Evolutionary conservation across 345 rosid genomes (phyloP).

Genomic region (Aethionema arabicum): DNA sequence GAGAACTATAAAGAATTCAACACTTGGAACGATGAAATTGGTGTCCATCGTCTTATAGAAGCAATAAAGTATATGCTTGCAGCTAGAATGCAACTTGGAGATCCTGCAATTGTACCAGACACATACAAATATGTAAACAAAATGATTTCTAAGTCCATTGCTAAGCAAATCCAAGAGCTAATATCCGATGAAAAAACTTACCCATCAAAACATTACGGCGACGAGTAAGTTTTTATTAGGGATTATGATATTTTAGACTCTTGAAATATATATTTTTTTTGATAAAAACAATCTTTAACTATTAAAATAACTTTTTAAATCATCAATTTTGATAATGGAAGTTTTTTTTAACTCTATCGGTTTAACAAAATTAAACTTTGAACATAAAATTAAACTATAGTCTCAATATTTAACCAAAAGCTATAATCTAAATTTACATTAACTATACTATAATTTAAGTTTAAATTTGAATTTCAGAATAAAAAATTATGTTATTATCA

Average conservation of each 20-base stretch:
- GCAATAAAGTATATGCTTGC: constrained; percentile 87
- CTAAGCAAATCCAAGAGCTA: constrained; percentile 45
- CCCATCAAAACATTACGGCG: constrained; percentile 67
- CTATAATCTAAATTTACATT: too few species aligned
- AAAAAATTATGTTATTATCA: too few species aligned
- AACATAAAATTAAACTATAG: too few species aligned
- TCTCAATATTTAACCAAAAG: too few species aligned
- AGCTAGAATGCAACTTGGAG: constrained; percentile 74
- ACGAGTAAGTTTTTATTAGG: constrained; percentile 42
- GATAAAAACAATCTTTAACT: too few species aligned
- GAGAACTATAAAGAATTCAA: constrained; percentile 47
- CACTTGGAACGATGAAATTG: constrained; percentile 50
- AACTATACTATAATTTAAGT: too few species aligned
- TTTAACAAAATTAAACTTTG: too few species aligned
- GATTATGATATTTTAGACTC: constrained; percentile 47
- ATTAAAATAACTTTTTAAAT: too few species aligned
- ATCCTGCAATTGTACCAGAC: constrained; percentile 57
- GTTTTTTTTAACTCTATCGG: too few species aligned
- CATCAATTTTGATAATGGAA: too few species aligned
- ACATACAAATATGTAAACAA: constrained; percentile 35
- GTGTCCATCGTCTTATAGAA: constrained; percentile 71
- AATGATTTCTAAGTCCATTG: constrained; percentile 68
- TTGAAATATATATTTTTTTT: too few species aligned
- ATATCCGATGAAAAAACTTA: constrained; percentile 71
- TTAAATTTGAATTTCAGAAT: too few species aligned